A percentile compares a stretch with the other conserved stretches of the same genome.
Evolutionary conservation across 805 yeast genomes (phyloP).

Genomic region (Schwanniomyces vanrijiae): DNA sequence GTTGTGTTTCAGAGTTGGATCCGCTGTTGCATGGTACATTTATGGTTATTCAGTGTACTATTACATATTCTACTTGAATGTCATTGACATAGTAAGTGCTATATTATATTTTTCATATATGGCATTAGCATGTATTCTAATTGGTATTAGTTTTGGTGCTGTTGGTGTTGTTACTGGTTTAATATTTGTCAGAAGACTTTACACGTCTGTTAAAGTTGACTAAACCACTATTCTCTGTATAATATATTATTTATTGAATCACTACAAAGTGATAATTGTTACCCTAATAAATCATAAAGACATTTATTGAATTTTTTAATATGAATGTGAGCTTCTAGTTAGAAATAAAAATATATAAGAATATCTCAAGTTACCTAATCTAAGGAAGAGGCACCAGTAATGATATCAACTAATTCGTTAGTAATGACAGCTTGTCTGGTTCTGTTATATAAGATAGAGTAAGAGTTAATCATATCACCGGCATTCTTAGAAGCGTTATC

Average conservation of each 20-base stretch:
- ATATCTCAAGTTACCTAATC: constrained; percentile 48
- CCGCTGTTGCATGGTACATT: constrained; percentile 70
- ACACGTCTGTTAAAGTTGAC: constrained; percentile 57
- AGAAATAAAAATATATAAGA: constrained; percentile 2
- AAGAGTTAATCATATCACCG: constrained; percentile 95
- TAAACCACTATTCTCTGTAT: constrained; percentile 18
- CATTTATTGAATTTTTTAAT: constrained; percentile 3
- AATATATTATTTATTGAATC: not conserved
- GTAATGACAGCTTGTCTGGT: constrained; percentile 99
- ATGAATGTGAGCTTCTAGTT: constrained; percentile 2
- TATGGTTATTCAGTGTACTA: constrained; percentile 69
- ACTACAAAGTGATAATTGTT: not conserved
- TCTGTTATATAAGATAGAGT: constrained; percentile 98
- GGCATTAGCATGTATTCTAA: constrained; percentile 56
- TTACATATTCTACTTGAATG: constrained; percentile 53
- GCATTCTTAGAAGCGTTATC: constrained; percentile 99
- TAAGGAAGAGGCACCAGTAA: constrained; percentile 99
- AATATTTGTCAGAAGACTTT: constrained; percentile 61
- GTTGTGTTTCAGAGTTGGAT: constrained; percentile 70
- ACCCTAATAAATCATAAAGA: constrained; percentile 3
- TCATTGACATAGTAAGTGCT: constrained; percentile 65
- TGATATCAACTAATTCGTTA: constrained; percentile 98
- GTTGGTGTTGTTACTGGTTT: constrained; percentile 69
- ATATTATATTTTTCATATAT: constrained; percentile 73
- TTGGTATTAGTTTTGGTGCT: constrained; percentile 75